These are phyloP conservation scores for Paramecium biaurelia DNA, from an alignment of 73 alveolate species.

Conservation along the genomic window DNA sequence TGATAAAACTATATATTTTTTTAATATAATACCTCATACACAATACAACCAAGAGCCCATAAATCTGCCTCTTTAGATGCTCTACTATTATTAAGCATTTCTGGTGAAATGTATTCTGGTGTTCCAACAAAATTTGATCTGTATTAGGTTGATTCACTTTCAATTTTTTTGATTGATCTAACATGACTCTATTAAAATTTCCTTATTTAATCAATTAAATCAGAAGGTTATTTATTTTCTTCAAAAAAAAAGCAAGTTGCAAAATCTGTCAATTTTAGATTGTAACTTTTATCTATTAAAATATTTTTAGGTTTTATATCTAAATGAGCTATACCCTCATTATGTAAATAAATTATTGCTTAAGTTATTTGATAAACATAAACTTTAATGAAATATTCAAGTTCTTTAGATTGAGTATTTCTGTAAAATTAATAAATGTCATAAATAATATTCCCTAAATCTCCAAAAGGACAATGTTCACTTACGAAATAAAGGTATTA, in stretches of 20 bases:
- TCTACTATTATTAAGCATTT: constrained; percentile 35
- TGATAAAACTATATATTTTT: neutral
- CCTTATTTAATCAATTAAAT: neutral
- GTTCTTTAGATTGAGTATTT: neutral
- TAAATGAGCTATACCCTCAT: constrained; percentile 26
- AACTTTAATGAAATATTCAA: neutral
- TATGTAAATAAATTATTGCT: neutral
- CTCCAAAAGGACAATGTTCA: constrained; percentile 39
- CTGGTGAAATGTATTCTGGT: constrained; percentile 53
- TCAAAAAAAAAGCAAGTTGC: constrained; percentile 19
- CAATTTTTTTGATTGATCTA: neutral
- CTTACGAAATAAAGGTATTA: neutral
- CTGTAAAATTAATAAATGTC: neutral
- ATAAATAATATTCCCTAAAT: neutral
- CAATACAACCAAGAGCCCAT: constrained; percentile 53
- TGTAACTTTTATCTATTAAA: neutral
- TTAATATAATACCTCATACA: neutral
- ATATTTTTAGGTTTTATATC: constrained; percentile 23
- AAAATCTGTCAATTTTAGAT: constrained; percentile 19
- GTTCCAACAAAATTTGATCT: constrained; percentile 51
- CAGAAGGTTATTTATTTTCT: neutral
- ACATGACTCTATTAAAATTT: neutral
- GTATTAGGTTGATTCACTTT: neutral
- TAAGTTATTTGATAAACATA: neutral
- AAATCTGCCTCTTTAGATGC: constrained; percentile 41